Base-by-base conservation (phyloP, 192 early-diverging fungal genomes). In the Coemansia biformis region DNA sequence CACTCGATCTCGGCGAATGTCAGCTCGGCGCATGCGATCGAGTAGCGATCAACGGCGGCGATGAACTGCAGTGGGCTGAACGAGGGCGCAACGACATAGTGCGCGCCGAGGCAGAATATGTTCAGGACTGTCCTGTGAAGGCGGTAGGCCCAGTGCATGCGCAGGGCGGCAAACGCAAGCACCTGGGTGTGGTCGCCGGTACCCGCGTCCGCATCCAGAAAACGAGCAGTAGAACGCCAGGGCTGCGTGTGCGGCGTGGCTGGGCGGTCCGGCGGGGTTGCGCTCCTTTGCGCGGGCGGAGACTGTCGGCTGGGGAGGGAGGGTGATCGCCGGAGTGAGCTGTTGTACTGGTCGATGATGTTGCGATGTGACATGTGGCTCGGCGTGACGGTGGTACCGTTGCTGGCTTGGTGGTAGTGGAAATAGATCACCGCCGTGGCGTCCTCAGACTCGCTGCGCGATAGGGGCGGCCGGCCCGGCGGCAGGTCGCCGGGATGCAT, bases 51-150 rank as follows among this genome's bases (percentile, higher is more conserved):
- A 4, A 61, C 53, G 15, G 53, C 18, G 4, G 1, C 3, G 9
- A 34, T 28, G 54, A 72, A 72, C 17, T 41, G 35, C 0, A 33
- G 35, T 4, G 53, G 62, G 15, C 46, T 49, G 37, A 72, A 72
- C 10, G 28, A 15, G 16, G 15, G 46, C 0, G 69, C 41, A 5
- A 72, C 61, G 10, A 72, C 14, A 23, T 72, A 65, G 14, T 26
- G 34, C 12, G 57, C 69, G 9, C 62, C 62, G 3, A 62, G 43
- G 36, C 62, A 50, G 36, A 72, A 65, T 10, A 72, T 65, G 46
- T 65, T 39, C 15, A 72, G 47, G n/a, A 72, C 2, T 0, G 54
- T 51, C 8, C 39, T 37, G 31, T 72, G 69, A 21, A 65, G 48
- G 6, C 54, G 31, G 18, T 57, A 72, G 11, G 57, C 69, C 8